These are phyloP conservation scores for Candida argentea DNA, from an alignment of 805 yeast genomes.

Conservation along the genomic window DNA sequence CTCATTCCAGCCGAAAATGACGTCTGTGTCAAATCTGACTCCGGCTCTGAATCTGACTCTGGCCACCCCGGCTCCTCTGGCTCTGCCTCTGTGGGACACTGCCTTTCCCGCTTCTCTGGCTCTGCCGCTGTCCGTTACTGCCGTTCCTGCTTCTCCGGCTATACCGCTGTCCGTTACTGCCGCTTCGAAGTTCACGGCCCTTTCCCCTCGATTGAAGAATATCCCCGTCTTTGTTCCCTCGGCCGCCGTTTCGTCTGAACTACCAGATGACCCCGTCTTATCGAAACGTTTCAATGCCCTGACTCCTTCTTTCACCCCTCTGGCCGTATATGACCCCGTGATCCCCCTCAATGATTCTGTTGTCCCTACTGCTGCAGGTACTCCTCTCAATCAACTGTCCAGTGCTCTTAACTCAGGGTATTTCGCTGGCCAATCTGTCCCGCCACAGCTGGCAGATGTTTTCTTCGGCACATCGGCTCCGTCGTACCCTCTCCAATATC, in stretches of 20 bases:
- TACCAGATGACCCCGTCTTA: conserved; percentile 1
- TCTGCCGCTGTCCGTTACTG: conserved; percentile 33
- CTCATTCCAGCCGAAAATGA: neutral
- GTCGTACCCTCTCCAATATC: conserved; percentile 59
- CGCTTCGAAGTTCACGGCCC: conserved; percentile 30
- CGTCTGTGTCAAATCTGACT: too few species aligned
- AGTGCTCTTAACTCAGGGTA: conserved; percentile 12
- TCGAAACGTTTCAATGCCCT: conserved; percentile 24
- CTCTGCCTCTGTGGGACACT: conserved; percentile 2
- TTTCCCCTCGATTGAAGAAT: conserved; percentile 39
- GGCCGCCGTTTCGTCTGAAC: conserved; percentile 8
- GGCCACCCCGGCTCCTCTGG: conserved; percentile 1
- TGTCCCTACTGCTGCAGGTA: neutral
- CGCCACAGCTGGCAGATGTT: conserved; percentile 12
- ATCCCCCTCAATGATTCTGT: neutral
- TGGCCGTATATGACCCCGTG: conserved; percentile 4
- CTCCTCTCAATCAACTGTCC: conserved; percentile 1
- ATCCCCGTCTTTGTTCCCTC: conserved; percentile 40
- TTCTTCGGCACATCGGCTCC: conserved; percentile 10
- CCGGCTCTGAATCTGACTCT: conserved; percentile 1
- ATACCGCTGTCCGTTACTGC: conserved; percentile 29
- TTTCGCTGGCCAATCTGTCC: conserved; percentile 7
- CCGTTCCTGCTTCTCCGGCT: conserved; percentile 12
- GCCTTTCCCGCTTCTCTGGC: conserved; percentile 4
- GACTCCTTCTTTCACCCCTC: conserved; percentile 32